A percentile compares a stretch with the other conserved stretches of the same genome.
Conservation (phyloP, 108 stramenopile genomes). For the Fragilaria radians region DNA sequence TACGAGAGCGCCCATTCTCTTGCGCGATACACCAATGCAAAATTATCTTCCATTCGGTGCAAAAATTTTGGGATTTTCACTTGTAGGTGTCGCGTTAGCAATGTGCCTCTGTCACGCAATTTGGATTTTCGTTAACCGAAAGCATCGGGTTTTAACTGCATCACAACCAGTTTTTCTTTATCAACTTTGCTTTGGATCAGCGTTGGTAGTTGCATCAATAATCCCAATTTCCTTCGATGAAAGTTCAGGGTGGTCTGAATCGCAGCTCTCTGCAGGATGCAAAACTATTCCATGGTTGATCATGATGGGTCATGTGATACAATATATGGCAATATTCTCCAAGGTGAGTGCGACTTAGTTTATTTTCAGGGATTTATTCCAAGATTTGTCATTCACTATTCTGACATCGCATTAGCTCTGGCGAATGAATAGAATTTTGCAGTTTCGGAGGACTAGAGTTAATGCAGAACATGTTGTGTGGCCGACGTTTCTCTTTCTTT, state of each 20-base stretch:
- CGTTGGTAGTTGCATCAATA: conserved; percentile 1
- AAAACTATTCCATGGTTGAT: conserved; percentile 19
- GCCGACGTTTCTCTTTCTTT: conserved; percentile 3
- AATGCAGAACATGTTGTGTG: not conserved
- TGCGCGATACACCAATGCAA: conserved; percentile 2
- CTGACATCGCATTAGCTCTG: not conserved
- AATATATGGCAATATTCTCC: conserved; percentile 4
- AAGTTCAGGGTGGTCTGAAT: conserved; percentile 6
- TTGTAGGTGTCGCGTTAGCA: not conserved
- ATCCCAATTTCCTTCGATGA: conserved; percentile 22
- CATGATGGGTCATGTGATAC: conserved; percentile 8
- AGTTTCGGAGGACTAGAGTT: conserved; percentile 6
- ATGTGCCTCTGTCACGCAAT: not conserved
- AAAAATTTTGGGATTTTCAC: not conserved
- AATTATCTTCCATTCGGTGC: not conserved
- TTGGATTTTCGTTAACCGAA: conserved; percentile 14
- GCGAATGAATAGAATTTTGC: conserved; percentile 8
- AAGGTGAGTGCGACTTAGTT: not conserved
- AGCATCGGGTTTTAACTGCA: conserved; percentile 11
- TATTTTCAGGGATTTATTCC: not conserved
- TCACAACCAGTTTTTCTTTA: conserved; percentile 17
- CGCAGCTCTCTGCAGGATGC: conserved; percentile 2
- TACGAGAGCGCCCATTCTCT: conserved; percentile 5
- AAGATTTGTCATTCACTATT: too few species aligned
- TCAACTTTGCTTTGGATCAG: conserved; percentile 6